A percentile compares a stretch with the other conserved stretches of the same genome.
phyloP scores from a whole-genome alignment of 495 filamentous ascomycete genomes.

The Penicillium turbatum region DNA sequence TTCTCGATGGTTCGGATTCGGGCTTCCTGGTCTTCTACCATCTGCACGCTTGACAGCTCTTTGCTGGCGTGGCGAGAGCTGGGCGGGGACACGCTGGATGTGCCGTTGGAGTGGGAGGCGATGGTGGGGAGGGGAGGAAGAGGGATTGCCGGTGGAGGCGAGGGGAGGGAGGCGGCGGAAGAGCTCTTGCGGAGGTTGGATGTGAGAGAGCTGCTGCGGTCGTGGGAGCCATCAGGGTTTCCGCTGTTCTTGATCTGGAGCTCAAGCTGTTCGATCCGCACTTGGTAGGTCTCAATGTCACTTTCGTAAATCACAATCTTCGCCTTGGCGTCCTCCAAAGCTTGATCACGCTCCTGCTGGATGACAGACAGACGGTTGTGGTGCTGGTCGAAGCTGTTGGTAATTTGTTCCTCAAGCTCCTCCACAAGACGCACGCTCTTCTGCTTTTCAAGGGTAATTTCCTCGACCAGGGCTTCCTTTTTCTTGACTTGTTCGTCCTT shows the following conservation, averaged over 20 bases:
- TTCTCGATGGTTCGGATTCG: constrained; percentile 96
- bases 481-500: constrained; percentile 69
- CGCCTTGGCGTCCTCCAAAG: constrained; percentile 45
- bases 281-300: constrained; percentile 49
- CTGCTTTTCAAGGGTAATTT: constrained; percentile 59
- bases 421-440: constrained; percentile 89
- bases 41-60: constrained; percentile 64
- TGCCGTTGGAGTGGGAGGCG: constrained; percentile 35
- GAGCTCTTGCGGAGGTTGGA: constrained; percentile 81
- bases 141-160: constrained; percentile 93
- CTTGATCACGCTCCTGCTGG: constrained; percentile 51
- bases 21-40: constrained; percentile 82
- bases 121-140: constrained; percentile 59
- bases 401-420: constrained; percentile 96
- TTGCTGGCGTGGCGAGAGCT: constrained; percentile 70
- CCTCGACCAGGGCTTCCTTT: constrained; percentile 58
- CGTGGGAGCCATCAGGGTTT: constrained; percentile 35
- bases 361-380: constrained; percentile 77
- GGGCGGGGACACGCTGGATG: constrained; percentile 41
- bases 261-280: constrained; percentile 50
- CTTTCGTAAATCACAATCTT: constrained; percentile 44
- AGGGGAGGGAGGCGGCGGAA: constrained; percentile 79
- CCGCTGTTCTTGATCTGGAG: constrained; percentile 46
- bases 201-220: constrained; percentile 75
- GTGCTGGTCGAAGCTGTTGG: constrained; percentile 88